These are phyloP conservation scores for Taphrina communis DNA, from an alignment of 1,139 yeast species.

Conservation along the genomic window DNA sequence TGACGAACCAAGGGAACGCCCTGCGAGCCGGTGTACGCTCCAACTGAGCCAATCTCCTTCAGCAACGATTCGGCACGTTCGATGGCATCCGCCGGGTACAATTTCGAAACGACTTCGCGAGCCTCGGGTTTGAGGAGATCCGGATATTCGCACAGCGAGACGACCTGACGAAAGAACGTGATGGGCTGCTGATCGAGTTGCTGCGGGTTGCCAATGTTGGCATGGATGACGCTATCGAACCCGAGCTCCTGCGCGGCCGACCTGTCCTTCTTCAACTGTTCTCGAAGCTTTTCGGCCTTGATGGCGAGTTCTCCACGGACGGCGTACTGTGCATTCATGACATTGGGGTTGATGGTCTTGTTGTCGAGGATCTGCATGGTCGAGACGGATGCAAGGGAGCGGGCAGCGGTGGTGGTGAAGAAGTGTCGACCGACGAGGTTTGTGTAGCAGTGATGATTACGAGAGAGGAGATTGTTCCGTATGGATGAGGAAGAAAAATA, in stretches of 20 bases:
- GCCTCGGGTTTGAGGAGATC: slow-evolving; percentile 58
- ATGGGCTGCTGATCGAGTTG: slow-evolving; percentile 91
- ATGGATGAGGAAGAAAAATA: neutral
- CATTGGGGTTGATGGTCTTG: slow-evolving; percentile 70
- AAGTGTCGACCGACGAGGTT: slow-evolving; percentile 1
- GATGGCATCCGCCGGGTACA: slow-evolving; percentile 74
- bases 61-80: slow-evolving; percentile 70
- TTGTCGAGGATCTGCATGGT: slow-evolving; percentile 49
- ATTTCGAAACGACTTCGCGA: slow-evolving; percentile 48
- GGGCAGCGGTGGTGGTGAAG: neutral
- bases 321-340: slow-evolving; percentile 88
- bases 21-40: slow-evolving; percentile 93
- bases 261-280: slow-evolving; percentile 55
- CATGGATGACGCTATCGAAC: slow-evolving; percentile 75
- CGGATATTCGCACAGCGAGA: slow-evolving; percentile 85
- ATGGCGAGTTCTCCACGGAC: slow-evolving; percentile 94
- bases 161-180: slow-evolving; percentile 92
- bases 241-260: slow-evolving; percentile 68
- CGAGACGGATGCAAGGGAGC: neutral
- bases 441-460: neutral
- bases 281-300: slow-evolving; percentile 82
- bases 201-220: slow-evolving; percentile 97
- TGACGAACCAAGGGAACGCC: slow-evolving; percentile 76
- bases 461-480: neutral
- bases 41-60: slow-evolving; percentile 74